phyloP scores from a whole-genome alignment of 2,329 filamentous ascomycete species.

The Aspergillus sp. region DNA sequence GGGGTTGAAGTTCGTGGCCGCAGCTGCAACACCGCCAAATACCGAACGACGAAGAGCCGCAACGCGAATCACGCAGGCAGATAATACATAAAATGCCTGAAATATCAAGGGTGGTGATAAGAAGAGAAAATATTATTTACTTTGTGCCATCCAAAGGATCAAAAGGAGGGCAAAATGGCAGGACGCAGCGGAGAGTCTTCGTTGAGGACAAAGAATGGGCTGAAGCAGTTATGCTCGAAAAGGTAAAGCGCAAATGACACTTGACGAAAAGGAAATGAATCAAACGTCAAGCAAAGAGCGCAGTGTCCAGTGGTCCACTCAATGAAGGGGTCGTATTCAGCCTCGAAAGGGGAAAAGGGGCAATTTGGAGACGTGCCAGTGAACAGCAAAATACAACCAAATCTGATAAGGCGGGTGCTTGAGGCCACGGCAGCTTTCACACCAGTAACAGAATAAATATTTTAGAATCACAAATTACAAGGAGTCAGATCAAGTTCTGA shows the following conservation, averaged over 20 bases:
- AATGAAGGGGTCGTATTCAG: conserved; percentile 30
- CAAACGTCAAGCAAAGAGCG: conserved; percentile 22
- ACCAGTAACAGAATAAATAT: background rate
- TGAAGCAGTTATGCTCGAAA: conserved; percentile 17
- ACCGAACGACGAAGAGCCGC: conserved; percentile 4
- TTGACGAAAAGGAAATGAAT: conserved; percentile 17
- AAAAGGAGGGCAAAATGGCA: conserved; percentile 7
- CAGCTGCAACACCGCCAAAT: conserved; percentile 8
- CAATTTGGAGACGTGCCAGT: conserved; percentile 3
- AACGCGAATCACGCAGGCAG: conserved; percentile 1
- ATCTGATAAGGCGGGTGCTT: background rate
- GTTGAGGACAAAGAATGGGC: conserved; percentile 16
- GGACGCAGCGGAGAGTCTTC: conserved; percentile 12
- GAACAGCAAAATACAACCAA: conserved; percentile 3
- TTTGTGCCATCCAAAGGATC: background rate
- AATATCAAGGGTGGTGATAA: conserved; percentile 7
- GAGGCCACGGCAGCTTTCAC: background rate
- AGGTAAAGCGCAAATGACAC: conserved; percentile 17
- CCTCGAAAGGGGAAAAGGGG: conserved; percentile 24
- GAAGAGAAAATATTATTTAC: conserved; percentile 7
- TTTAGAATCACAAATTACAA: background rate
- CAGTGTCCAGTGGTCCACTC: conserved; percentile 47
- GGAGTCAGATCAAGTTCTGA: background rate
- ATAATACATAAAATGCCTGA: background rate
- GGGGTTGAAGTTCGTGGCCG: conserved; percentile 12